Evolutionary conservation across 2,329 filamentous ascomycete species (phyloP), one percentile per base, ranked within the genome.

Genomic region (Hypocrella siamensis): DNA sequence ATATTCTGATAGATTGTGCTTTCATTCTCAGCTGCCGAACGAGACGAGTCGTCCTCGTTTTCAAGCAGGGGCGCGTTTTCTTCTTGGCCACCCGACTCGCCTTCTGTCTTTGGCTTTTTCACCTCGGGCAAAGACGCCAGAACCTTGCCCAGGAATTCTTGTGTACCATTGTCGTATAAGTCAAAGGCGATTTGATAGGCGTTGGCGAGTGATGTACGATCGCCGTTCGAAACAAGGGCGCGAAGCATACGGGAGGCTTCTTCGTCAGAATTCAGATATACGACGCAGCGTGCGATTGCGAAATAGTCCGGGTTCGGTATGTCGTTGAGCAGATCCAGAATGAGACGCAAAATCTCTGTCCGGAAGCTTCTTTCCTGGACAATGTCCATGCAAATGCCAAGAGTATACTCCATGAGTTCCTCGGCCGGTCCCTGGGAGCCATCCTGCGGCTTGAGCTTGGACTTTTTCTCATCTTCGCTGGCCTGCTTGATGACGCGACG

Each of bases 181-280:
- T 98, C 90, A 47, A 98, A 98, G 2, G 88, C 90, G 35, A 98
- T 93, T 53, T 98, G 90, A 54, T 96, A 98, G 14, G 90, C 90
- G 31, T 83, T 79, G 15, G 86, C 81, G 12, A 83, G 71, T 1
- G 84, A 85, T 37, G 75, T 75, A 31, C 75, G 67, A 42, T 93
- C 82, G 5, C 75, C 82, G 41, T 80, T 80, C 38, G 79, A 68
- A 8, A 96, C 77, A 16, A 98, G 68, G 43, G 83, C 77, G 31
- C 71, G 71, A 26, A 98, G 71, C 57, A 98, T 86, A 39, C 72
- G 73, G 8, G 85, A 86, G 0, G 90, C 90, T 63, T 94, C 79
- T 30, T 82, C 78, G 47, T 94, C 79, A 43, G 93, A 82, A 51
- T 93, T 80, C 14, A 98, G 70, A 47, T 96, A 94, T 24, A 98